These are phyloP conservation scores for Immersiporthe knoxdaviesiana DNA, from an alignment of 2,329 filamentous ascomycete genomes.

Conservation along the genomic window DNA sequence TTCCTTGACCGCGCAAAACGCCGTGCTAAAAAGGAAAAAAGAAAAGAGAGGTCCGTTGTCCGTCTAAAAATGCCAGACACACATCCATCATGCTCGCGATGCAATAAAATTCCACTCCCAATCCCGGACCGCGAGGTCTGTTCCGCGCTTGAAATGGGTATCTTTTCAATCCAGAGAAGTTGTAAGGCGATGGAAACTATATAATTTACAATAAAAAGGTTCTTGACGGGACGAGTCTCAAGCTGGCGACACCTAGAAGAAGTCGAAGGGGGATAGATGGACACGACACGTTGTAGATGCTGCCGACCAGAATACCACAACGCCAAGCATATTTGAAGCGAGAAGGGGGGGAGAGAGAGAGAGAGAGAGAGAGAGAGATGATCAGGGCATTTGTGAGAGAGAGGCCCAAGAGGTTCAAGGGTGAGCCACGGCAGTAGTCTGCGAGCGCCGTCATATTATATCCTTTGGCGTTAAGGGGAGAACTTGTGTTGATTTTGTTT, in stretches of 20 bases:
- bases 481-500: background rate
- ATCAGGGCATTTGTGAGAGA: too few relatives aligned
- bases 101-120: background rate
- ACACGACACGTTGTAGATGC: background rate
- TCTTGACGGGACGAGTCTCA: background rate
- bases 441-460: background rate
- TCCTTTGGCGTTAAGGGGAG: background rate
- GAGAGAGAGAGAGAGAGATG: too few relatives aligned
- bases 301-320: background rate
- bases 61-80: background rate
- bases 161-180: background rate
- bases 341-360: background rate
- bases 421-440: background rate
- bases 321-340: background rate
- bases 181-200: background rate
- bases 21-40: too few relatives aligned
- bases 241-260: background rate
- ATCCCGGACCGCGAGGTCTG: background rate
- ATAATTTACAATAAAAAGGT: background rate
- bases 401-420: background rate
- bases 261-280: background rate
- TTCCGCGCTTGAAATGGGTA: background rate
- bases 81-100: background rate
- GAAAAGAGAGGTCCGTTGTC: background rate
- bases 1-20: too few relatives aligned